Percentiles rank a stretch among this genome's conserved stretches.
These are phyloP conservation scores for Malassezia equina DNA, from an alignment of 1,284 basidiomycete genomes.

Conservation along the genomic window DNA sequence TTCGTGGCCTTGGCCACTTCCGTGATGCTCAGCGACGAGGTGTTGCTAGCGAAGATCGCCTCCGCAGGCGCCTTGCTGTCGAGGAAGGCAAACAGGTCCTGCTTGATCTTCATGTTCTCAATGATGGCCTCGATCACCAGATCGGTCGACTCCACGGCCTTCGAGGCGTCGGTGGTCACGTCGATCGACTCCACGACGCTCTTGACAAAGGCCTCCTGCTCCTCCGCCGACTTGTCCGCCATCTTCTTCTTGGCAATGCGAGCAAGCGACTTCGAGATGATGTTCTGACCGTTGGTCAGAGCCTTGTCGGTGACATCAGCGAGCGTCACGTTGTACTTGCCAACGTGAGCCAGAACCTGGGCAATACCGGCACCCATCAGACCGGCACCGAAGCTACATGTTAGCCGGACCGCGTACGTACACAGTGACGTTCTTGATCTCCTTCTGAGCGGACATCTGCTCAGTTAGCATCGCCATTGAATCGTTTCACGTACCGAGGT, in stretches of 20 bases:
- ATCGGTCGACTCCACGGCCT: conserved; percentile 52
- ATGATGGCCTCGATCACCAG: conserved; percentile 57
- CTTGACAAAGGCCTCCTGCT: conserved; percentile 46
- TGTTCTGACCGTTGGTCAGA: conserved; percentile 52
- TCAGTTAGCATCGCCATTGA: neutral
- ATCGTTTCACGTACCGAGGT: conserved; percentile 10
- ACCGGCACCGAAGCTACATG: conserved; percentile 40
- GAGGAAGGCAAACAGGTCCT: conserved; percentile 53
- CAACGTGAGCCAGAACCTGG: conserved; percentile 45
- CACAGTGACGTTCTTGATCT: conserved; percentile 47
- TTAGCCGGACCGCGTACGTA: conserved; percentile 21
- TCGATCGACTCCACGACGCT: conserved; percentile 51
- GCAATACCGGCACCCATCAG: conserved; percentile 48
- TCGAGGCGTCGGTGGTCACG: conserved; percentile 52
- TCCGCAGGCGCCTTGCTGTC: conserved; percentile 51
- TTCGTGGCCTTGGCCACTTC: conserved; percentile 51
- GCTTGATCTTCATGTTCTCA: conserved; percentile 55
- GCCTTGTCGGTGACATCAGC: conserved; percentile 49
- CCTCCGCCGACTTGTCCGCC: conserved; percentile 50
- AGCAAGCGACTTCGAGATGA: conserved; percentile 54
- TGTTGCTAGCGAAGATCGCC: conserved; percentile 56
- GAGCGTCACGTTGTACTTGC: conserved; percentile 48
- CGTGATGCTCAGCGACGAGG: conserved; percentile 53
- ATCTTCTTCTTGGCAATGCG: conserved; percentile 53
- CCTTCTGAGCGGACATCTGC: conserved; percentile 27